Conservation (phyloP, 805 yeast genomes). For the Sugiyamaella marilandica region DNA sequence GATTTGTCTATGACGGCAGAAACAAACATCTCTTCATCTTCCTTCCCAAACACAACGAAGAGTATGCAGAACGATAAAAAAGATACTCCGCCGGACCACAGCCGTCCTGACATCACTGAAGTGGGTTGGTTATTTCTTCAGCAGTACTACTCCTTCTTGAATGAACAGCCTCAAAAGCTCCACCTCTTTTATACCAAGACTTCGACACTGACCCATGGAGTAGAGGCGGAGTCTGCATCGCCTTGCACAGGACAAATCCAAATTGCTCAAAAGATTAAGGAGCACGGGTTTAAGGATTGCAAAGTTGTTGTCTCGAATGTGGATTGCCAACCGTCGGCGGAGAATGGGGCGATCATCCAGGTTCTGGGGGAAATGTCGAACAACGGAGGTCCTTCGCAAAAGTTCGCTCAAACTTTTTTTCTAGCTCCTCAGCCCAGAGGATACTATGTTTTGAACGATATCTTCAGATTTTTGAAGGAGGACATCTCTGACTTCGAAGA, state of each 20-base stretch:
- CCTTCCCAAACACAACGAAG: not conserved
- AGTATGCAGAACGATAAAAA: not conserved
- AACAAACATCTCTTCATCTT: too few species aligned
- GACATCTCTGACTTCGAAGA: constrained; percentile 27
- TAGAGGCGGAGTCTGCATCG: constrained; percentile 32
- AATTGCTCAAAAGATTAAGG: constrained; percentile 29
- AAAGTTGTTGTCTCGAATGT: constrained; percentile 35
- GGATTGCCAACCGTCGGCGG: constrained; percentile 32
- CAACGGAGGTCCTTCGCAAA: constrained; percentile 30
- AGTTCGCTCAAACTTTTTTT: constrained; percentile 39
- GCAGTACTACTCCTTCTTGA: constrained; percentile 35
- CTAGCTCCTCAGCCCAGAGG: constrained; percentile 31
- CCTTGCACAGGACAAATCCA: constrained; percentile 30
- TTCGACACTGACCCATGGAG: constrained; percentile 35
- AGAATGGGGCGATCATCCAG: constrained; percentile 34
- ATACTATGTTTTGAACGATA: constrained; percentile 36
- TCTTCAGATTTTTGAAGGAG: constrained; percentile 35
- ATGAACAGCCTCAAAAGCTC: constrained; percentile 30
- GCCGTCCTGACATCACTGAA: constrained; percentile 8
- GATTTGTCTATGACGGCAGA: too few species aligned
- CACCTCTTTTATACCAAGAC: constrained; percentile 34
- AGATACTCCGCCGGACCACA: not conserved
- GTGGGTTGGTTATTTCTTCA: constrained; percentile 40
- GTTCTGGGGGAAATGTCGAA: constrained; percentile 39
- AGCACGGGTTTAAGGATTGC: constrained; percentile 32